Base-by-base conservation (phyloP, 2,329 filamentous ascomycete genomes). In the Albifimbria verrucaria region DNA sequence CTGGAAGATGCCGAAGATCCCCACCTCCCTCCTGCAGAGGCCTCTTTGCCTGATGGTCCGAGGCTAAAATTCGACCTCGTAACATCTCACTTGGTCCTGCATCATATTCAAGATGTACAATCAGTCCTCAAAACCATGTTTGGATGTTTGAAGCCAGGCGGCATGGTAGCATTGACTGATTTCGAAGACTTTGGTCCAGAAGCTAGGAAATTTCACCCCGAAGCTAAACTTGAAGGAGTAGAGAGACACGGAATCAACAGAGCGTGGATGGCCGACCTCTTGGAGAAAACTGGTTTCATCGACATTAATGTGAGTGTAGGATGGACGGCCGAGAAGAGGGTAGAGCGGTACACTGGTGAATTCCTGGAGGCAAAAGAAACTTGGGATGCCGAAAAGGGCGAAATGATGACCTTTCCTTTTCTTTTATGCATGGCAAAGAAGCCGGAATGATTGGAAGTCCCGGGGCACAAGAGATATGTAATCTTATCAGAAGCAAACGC, bases 131-230 rank as follows among this genome's bases (percentile, higher is more conserved):
- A 49, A 4, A 78, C 75, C 2, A 72, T 83, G 62, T 64, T 72
- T 23, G 75, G 70, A 6, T 77, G 75, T 39, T 65, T 84, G 43
- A 73, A 69, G 51, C 63, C 69, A 0, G 79, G 78, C 0, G 81
- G 79, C 0, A 59, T 64, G 49, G 68, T 82, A 1, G 77, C 77
- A 2, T 63, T 84, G 57, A 84, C 80, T 2, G 81, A 84, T 59
- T 85, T 78, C 61, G 79, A 84, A 60, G 75, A 83, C 56, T 78
- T 77, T 61, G 81, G 81, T 0, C 73, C 74, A 0, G 75, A 76
- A 43, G 77, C 79, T 2, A 68, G 74, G 26, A 66, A 65, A 47
- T 84, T 83, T 58, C 81, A 85, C 64, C 75, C 80, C 0, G 67
- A 73, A 58, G 60, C 60, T 21, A 81, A 80, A 64, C 75, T 82